Evolutionary conservation across 129 eudicot genomes (phyloP).

Genomic region (Rutidosis leptorrhynchoides): DNA sequence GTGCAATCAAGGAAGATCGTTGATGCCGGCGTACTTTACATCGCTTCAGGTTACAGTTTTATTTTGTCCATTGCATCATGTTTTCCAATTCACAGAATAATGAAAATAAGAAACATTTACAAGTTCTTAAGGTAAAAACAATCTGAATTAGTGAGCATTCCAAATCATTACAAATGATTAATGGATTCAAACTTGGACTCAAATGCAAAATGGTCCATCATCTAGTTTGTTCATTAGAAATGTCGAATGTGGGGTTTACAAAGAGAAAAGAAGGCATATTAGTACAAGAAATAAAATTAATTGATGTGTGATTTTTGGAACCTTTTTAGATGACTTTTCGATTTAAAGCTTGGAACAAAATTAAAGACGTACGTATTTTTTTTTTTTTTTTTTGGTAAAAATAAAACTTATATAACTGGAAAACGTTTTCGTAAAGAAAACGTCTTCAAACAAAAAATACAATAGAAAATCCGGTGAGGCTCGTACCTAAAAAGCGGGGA

Average conservation of each 20-base stretch:
- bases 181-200: constrained; percentile 21
- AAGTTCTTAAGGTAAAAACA: not conserved
- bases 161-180: constrained; percentile 21
- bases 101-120: not conserved
- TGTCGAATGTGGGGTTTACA: not conserved
- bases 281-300: not conserved
- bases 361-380: too few species aligned
- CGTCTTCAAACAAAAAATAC: too few species aligned
- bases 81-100: not conserved
- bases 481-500: too few species aligned
- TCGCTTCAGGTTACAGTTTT: too few species aligned
- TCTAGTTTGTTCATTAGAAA: constrained; percentile 1
- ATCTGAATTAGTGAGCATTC: constrained; percentile 4
- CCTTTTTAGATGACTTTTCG: not conserved
- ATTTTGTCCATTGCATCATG: not conserved
- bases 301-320: not conserved
- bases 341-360: not conserved
- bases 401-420: too few species aligned
- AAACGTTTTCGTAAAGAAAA: too few species aligned
- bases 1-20: too few species aligned
- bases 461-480: too few species aligned
- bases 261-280: not conserved
- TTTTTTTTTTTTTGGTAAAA: too few species aligned
- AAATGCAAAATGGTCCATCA: constrained; percentile 21
- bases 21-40: too few species aligned